Conservation (phyloP, 2,329 filamentous ascomycete species). For the Penicillium sp. region DNA sequence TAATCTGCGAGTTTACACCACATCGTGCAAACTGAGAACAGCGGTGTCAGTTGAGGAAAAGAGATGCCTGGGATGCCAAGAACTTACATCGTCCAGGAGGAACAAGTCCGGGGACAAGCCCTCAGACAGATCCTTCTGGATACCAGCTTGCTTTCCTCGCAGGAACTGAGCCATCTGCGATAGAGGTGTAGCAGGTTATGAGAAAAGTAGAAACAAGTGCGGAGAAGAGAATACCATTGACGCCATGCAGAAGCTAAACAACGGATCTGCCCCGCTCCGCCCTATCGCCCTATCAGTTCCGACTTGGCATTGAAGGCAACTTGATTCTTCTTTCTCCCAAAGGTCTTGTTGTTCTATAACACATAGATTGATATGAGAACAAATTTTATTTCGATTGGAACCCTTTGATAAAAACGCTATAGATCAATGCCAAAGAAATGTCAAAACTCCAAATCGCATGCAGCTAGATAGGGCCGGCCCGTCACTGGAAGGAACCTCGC, state of each 20-base stretch:
- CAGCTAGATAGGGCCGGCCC: constrained; percentile 5
- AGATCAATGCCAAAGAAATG: neutral
- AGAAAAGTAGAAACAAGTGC: constrained; percentile 11
- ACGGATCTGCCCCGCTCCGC: constrained; percentile 25
- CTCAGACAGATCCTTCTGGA: constrained; percentile 85
- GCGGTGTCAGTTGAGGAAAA: constrained; percentile 18
- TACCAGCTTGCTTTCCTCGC: constrained; percentile 87
- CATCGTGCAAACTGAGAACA: constrained; percentile 62
- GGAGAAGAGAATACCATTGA: constrained; percentile 22
- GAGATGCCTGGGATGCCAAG: constrained; percentile 28
- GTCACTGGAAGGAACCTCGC: constrained; percentile 1
- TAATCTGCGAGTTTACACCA: constrained; percentile 74
- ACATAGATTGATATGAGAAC: too few species aligned
- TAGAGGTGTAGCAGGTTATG: constrained; percentile 7
- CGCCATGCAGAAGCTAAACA: constrained; percentile 28
- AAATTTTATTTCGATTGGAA: neutral
- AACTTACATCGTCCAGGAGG: constrained; percentile 70
- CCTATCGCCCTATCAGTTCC: constrained; percentile 10
- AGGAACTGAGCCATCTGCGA: constrained; percentile 77
- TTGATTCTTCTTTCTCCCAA: neutral
- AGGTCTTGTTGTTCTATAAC: neutral
- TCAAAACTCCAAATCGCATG: constrained; percentile 12
- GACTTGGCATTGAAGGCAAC: constrained; percentile 2
- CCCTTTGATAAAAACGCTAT: neutral
- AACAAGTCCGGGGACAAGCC: constrained; percentile 77